Base-by-base conservation (phyloP, 225 moss, liverwort and hornwort genomes). In the Physcomitrellopsis africana region DNA sequence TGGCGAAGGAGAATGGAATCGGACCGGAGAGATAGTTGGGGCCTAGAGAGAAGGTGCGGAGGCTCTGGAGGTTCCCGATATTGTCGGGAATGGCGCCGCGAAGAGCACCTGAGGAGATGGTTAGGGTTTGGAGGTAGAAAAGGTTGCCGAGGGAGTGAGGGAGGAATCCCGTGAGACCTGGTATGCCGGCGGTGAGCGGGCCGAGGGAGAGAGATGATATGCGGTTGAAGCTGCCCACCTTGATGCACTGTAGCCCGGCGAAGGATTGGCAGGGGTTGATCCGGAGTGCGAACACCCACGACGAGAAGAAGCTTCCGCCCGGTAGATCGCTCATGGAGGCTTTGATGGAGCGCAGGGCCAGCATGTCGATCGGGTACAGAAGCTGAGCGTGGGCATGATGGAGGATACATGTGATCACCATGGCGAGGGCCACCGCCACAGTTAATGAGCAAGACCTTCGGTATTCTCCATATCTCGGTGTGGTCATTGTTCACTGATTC, bases 331-430 rank as follows among this genome's bases (percentile, higher is more conserved):
- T 26, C 87, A 87, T 84, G 64, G 17, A 47, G 54, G 2, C 46
- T 43, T 80, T 79, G 29, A 87, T 73, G 48, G 87, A 46, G 16
- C 79, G 73, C 0, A 87, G 60, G 44, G 77, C 82, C 16, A 84
- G 46, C 84, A 87, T 81, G 79, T 87, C 87, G 15, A 82, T 3
- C 1, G 87, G 87, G 60, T 87, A 82, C 10, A 87, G 80, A 3
- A 84, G 82, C 65, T 83, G 83, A 0, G 78, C 81, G 3, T 49
- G 0, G 2, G 32, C 32, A 4, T 73, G 69, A 23, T 69, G 46
- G 2, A 12, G 20, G 8, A 8, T 0, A 0, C 58, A 42, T 1
- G 44, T 14, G 0, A 20, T 26, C 24, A 74, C 29, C 37, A 61
- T 37, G 18, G 60, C 9, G 0, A 72, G 0, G 0, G 56, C 53